Conservation (phyloP, 208 protist genomes). For the Leishmania aethiopica region DNA sequence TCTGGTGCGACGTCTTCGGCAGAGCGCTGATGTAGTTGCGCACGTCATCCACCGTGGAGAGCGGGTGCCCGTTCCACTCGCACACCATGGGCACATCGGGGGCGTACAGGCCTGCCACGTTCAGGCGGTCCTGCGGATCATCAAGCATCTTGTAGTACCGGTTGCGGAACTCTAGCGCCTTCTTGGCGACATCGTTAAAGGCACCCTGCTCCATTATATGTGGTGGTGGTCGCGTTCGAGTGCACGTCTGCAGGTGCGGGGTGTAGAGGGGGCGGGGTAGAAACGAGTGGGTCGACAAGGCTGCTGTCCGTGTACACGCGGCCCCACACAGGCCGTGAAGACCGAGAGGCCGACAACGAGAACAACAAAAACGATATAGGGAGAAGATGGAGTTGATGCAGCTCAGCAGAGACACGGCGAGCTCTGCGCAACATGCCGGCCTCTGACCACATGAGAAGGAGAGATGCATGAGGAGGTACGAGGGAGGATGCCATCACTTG, state of each 20-base stretch:
- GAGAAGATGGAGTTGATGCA: background rate
- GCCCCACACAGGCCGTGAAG: too few relatives aligned
- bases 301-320: background rate
- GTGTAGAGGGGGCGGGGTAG: background rate
- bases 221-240: background rate
- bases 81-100: slow-evolving; percentile 72
- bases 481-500: background rate
- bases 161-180: slow-evolving; percentile 77
- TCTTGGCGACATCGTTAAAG: slow-evolving; percentile 81
- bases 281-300: background rate
- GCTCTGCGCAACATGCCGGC: background rate
- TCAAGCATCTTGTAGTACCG: slow-evolving; percentile 85
- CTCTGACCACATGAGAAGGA: background rate
- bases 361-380: background rate
- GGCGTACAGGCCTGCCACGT: slow-evolving; percentile 73
- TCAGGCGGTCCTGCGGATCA: slow-evolving; percentile 46
- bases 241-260: background rate
- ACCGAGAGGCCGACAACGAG: background rate
- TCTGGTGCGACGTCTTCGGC: slow-evolving; percentile 74
- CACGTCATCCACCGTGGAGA: slow-evolving; percentile 54
- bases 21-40: slow-evolving; percentile 65
- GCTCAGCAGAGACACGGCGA: background rate
- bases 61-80: slow-evolving; percentile 89
- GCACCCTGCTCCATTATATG: slow-evolving; percentile 62
- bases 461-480: background rate